Percentiles rank a stretch among this genome's conserved stretches.
Conservation (phyloP, 768 basidiomycete species). For the Lyophyllum decastes region DNA sequence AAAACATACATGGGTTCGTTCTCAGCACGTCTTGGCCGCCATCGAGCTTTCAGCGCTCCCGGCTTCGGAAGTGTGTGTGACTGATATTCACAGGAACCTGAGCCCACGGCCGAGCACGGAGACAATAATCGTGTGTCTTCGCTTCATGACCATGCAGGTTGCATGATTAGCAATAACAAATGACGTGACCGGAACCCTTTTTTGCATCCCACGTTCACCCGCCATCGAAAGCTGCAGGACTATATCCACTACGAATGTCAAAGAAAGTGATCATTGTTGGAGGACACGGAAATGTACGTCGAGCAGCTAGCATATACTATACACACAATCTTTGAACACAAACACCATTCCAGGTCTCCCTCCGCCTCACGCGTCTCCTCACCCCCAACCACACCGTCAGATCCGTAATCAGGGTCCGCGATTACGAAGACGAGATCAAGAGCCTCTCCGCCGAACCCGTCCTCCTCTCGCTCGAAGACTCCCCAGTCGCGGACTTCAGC, state of each 20-base stretch:
- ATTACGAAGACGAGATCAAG: conserved; percentile 49
- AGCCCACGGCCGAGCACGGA: no score
- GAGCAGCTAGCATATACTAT: not conserved
- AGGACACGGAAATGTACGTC: conserved; percentile 50
- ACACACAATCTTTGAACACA: not conserved
- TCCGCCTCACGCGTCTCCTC: conserved; percentile 53
- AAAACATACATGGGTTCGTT: no score
- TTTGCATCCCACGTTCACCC: no score
- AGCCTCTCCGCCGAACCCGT: conserved; percentile 43
- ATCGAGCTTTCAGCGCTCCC: no score
- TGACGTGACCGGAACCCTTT: not conserved
- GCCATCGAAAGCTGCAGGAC: not conserved
- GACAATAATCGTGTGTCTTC: not conserved
- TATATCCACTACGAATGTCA: conserved; percentile 16
- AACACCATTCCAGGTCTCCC: conserved; percentile 36
- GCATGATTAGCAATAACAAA: not conserved
- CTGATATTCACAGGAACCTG: no score
- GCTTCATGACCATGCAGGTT: no score
- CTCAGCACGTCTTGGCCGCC: no score
- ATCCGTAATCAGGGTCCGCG: conserved; percentile 54
- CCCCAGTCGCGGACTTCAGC: conserved; percentile 45
- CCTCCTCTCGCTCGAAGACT: conserved; percentile 58
- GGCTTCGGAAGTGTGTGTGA: no score
- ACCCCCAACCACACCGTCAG: conserved; percentile 43
- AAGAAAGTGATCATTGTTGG: conserved; percentile 54